Conservation (phyloP, 768 basidiomycete species). For the Infundibulicybe gibba region DNA sequence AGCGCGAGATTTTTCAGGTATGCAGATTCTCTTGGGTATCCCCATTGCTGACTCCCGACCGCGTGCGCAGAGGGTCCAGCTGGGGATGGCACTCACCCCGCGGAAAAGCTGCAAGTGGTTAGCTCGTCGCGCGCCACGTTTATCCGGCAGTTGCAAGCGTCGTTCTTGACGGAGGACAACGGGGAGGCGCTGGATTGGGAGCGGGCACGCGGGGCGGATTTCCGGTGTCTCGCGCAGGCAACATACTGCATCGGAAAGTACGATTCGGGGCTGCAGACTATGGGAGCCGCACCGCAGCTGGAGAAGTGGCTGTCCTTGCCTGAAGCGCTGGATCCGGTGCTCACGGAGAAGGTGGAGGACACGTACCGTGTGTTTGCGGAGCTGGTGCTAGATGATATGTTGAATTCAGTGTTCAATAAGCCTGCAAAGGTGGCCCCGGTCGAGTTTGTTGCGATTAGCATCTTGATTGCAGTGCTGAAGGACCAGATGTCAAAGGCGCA, state of each 20-base stretch:
- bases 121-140: constrained; percentile 54
- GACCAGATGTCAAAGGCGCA: constrained; percentile 29
- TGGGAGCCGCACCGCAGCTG: constrained; percentile 30
- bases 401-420: constrained; percentile 33
- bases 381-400: constrained; percentile 35
- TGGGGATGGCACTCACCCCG: constrained; percentile 74
- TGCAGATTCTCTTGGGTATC: constrained; percentile 5
- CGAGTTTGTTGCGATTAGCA: constrained; percentile 57
- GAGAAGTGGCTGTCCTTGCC: constrained; percentile 49
- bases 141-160: constrained; percentile 49
- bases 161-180: constrained; percentile 38
- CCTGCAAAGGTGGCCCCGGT: constrained; percentile 57
- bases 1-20: constrained; percentile 74
- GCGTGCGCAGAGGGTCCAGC: constrained; percentile 58
- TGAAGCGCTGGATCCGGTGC: constrained; percentile 20
- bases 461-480: constrained; percentile 53
- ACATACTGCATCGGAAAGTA: constrained; percentile 48
- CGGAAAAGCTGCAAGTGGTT: constrained; percentile 70
- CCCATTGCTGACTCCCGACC: constrained; percentile 1
- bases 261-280: constrained; percentile 14
- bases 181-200: constrained; percentile 36
- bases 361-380: constrained; percentile 45
- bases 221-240: constrained; percentile 53
- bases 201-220: constrained; percentile 47
- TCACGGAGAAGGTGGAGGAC: constrained; percentile 28